Evolutionary conservation across 2,329 filamentous ascomycete genomes (phyloP), one percentile per base, ranked within the genome.

Genomic region (Orbilia brochopaga): DNA sequence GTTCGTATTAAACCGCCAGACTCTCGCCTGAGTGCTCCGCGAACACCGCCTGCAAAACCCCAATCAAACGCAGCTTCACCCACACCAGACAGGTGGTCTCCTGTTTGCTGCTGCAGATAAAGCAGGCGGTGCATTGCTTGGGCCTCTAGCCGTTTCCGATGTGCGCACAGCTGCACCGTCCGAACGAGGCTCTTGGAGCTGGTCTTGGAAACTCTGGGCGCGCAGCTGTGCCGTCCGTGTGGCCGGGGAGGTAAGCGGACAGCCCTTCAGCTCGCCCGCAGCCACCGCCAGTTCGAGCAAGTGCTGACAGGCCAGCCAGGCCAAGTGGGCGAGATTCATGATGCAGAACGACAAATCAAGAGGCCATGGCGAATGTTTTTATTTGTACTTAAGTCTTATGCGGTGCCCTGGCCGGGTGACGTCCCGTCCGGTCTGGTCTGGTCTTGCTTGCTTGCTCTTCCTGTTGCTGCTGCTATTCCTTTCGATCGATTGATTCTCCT

Each of bases 221-320:
- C 51, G 53, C 66, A 64, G 50, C 50, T 32, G 50, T 30, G 30
- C 50, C 44, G 44, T 48, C 44, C 44, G 44, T 48, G 8, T 48
- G 44, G 44, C 44, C 44, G 44, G 44, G 44, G 30, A 53, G 30
- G 50, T 53, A 53, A 53, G 50, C 50, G 24, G 19, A 3, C 19
- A 10, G n/a, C 17, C 19, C 19, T 64, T 70, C 66, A 70, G 66
- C 66, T 61, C 59, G 50, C 59, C 60, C 55, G 51, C 61, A 65
- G 37, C 32, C 50, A 44, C 58, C 65, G 52, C 37, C 60, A 59
- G 40, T 50, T 60, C 27, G 55, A 65, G 66, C 50, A 70, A 64
- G 67, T 72, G 67, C 66, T 70, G 66, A 65, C 67, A 53, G 30
- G 17, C 35, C 7, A 19, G 32, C 23, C 27, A 15, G 44, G 17